Conservation (phyloP, 2,329 filamentous ascomycete genomes). For the Graphilbum ipis-grandicollis region DNA sequence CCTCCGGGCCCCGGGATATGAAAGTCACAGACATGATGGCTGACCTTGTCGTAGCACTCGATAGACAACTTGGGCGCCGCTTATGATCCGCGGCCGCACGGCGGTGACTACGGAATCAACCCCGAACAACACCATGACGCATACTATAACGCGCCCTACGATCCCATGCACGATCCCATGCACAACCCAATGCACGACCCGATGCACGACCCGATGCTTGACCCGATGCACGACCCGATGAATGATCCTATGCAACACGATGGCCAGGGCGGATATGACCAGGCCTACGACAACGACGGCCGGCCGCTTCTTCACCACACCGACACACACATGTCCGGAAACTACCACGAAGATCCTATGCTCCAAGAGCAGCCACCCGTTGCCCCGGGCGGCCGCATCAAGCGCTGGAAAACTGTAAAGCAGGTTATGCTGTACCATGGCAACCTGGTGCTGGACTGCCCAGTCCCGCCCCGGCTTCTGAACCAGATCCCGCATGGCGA, state of each 20-base stretch:
- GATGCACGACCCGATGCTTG: constrained; percentile 39
- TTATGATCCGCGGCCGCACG: constrained; percentile 29
- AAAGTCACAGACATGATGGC: not conserved
- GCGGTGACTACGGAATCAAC: constrained; percentile 55
- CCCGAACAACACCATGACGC: constrained; percentile 76
- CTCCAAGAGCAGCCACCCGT: constrained; percentile 12
- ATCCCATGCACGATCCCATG: constrained; percentile 30
- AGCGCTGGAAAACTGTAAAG: constrained; percentile 96
- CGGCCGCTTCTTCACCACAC: constrained; percentile 60
- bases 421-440: constrained; percentile 94
- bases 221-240: constrained; percentile 20
- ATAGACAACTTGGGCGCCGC: constrained; percentile 29
- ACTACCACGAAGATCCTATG: constrained; percentile 26
- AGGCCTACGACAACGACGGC: constrained; percentile 51
- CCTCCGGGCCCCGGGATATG: too few relatives aligned
- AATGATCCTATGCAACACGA: constrained; percentile 39
- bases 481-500: constrained; percentile 82
- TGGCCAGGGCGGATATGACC: constrained; percentile 37
- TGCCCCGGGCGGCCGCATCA: constrained; percentile 44
- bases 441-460: constrained; percentile 92
- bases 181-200: constrained; percentile 33
- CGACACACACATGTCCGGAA: constrained; percentile 23
- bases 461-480: constrained; percentile 73
- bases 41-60: constrained; percentile 25
- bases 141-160: constrained; percentile 72